Evolutionary conservation across 2,329 filamentous ascomycete genomes (phyloP).

Genomic region (Sclerotiophoma versabilis): DNA sequence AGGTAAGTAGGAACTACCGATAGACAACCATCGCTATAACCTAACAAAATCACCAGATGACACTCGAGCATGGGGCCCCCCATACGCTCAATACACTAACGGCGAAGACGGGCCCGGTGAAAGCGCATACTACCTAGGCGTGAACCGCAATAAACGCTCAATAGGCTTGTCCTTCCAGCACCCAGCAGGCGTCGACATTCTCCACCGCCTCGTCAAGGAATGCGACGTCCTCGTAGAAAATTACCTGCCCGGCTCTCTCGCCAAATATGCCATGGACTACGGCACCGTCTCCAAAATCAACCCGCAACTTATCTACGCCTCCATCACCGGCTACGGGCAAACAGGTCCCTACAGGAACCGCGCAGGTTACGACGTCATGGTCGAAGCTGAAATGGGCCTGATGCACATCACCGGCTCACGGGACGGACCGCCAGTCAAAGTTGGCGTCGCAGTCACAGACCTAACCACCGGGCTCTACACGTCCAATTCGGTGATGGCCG

Average conservation of each 20-base stretch:
- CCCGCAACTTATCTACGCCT: constrained; percentile 87
- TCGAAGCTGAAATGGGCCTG: constrained; percentile 95
- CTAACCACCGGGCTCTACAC: constrained; percentile 95
- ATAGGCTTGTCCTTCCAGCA: constrained; percentile 90
- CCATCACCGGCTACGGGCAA: constrained; percentile 96
- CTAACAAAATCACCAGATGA: no score
- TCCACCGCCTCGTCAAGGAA: constrained; percentile 82
- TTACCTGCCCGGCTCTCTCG: constrained; percentile 86
- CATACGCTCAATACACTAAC: constrained; percentile 80
- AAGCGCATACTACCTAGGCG: constrained; percentile 91
- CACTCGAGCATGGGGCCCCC: constrained; percentile 94
- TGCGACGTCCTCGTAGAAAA: constrained; percentile 97
- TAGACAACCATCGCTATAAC: no score
- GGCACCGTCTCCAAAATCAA: constrained; percentile 81
- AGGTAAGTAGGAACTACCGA: no score
- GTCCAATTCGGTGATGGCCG: constrained; percentile 94
- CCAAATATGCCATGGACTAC: constrained; percentile 92
- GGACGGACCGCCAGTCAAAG: constrained; percentile 92
- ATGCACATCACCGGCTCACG: constrained; percentile 97
- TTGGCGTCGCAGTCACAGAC: constrained; percentile 96
- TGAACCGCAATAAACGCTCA: constrained; percentile 98
- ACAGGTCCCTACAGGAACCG: constrained; percentile 87
- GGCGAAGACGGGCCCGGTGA: constrained; percentile 76
- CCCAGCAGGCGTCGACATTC: constrained; percentile 79
- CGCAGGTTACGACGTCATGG: constrained; percentile 98